phyloP scores from a whole-genome alignment of 1,139 yeast genomes.

The Yamadazyma diospyri region DNA sequence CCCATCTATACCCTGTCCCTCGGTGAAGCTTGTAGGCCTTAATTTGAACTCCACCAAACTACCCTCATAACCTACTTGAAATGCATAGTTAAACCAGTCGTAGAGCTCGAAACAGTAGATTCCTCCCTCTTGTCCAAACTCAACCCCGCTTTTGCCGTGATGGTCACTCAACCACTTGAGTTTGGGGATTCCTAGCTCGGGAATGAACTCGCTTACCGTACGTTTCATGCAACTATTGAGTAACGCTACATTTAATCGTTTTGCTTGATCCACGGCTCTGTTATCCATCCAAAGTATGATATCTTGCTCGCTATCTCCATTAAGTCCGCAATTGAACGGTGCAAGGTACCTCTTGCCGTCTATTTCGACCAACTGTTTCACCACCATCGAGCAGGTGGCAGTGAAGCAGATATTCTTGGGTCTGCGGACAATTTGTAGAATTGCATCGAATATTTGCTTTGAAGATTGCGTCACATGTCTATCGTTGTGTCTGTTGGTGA shows the following conservation, averaged over 20 bases:
- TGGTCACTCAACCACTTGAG: constrained; percentile 34
- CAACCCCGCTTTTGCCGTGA: constrained; percentile 9
- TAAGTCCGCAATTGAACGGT: constrained; percentile 23
- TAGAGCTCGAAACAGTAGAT: constrained; percentile 50
- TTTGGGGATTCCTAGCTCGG: constrained; percentile 59
- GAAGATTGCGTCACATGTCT: constrained; percentile 41
- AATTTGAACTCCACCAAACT: constrained; percentile 11
- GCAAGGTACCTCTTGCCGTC: constrained; percentile 19
- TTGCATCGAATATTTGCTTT: constrained; percentile 25
- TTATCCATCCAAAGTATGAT: constrained; percentile 61
- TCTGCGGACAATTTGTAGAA: constrained; percentile 7
- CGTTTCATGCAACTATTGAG: constrained; percentile 13
- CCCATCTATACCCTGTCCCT: constrained; percentile 44
- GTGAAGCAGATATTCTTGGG: constrained; percentile 27
- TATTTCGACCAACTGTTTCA: constrained; percentile 18
- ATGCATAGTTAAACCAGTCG: constrained; percentile 43
- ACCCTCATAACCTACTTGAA: constrained; percentile 26
- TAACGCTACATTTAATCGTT: constrained; percentile 23
- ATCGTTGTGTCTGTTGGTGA: constrained; percentile 11
- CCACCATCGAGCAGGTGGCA: constrained; percentile 57
- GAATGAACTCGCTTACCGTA: constrained; percentile 47
- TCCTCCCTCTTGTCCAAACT: constrained; percentile 5
- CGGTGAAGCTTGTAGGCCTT: constrained; percentile 8
- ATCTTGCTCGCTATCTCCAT: constrained; percentile 25
- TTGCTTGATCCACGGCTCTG: constrained; percentile 33